Evolutionary conservation across 192 early-diverging fungal species (phyloP).

Genomic region (Linderina pennispora): DNA sequence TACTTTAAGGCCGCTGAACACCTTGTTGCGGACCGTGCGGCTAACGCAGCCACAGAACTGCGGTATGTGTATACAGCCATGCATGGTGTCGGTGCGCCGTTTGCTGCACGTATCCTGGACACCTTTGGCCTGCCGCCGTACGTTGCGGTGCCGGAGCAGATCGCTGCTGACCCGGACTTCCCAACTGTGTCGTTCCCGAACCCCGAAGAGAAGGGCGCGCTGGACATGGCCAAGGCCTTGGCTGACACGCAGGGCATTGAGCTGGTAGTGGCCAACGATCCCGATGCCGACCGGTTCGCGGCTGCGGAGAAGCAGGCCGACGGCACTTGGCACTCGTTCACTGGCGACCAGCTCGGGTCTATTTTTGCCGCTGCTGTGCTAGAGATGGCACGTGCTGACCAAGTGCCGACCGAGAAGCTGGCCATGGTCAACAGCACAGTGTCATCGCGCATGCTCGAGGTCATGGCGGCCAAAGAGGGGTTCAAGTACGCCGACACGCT

Average conservation of each 20-base stretch:
- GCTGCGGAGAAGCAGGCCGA: slow-evolving; percentile 71
- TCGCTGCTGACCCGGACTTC: slow-evolving; percentile 83
- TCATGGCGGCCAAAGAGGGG: slow-evolving; percentile 67
- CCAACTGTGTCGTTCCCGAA: slow-evolving; percentile 84
- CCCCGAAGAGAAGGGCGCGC: slow-evolving; percentile 84
- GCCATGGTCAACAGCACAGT: slow-evolving; percentile 85
- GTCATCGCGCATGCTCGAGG: slow-evolving; percentile 76
- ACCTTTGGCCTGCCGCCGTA: slow-evolving; percentile 65
- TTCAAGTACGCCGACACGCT: slow-evolving; percentile 85
- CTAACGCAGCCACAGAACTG: slow-evolving; percentile 11
- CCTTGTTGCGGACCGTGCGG: slow-evolving; percentile 7
- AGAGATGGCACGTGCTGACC: slow-evolving; percentile 46
- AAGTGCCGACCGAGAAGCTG: slow-evolving; percentile 50
- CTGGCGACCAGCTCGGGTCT: slow-evolving; percentile 86
- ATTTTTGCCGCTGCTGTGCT: slow-evolving; percentile 66
- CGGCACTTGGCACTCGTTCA: slow-evolving; percentile 75
- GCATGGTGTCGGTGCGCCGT: slow-evolving; percentile 88
- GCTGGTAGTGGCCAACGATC: slow-evolving; percentile 89
- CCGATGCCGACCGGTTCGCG: slow-evolving; percentile 89
- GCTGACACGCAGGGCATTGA: slow-evolving; percentile 51
- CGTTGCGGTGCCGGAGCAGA: slow-evolving; percentile 59
- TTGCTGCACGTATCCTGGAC: slow-evolving; percentile 63
- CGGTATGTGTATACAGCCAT: slow-evolving; percentile 86
- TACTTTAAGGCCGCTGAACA: slow-evolving; percentile 62
- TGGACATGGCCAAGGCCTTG: slow-evolving; percentile 63